phyloP scores from a whole-genome alignment of 257 asterid species.

The Marsdenia floribunda region DNA sequence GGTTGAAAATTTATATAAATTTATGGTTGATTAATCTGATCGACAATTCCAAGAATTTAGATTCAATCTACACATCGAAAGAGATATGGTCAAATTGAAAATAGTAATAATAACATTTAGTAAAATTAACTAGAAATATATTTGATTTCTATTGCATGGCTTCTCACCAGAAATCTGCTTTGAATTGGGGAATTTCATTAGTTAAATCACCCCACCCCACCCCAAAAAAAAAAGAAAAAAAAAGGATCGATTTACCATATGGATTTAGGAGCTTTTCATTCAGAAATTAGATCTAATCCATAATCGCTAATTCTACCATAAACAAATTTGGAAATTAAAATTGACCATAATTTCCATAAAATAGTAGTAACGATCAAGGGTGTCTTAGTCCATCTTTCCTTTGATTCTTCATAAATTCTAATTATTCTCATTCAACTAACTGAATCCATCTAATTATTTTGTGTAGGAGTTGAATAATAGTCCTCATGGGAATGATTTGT shows the following conservation, averaged over 20 bases:
- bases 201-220: too few relatives aligned
- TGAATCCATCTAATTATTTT: too few relatives aligned
- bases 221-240: too few relatives aligned
- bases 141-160: not conserved
- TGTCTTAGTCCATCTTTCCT: not conserved
- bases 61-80: not conserved
- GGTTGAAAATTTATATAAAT: too few relatives aligned
- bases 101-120: not conserved
- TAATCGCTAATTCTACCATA: too few relatives aligned
- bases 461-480: not conserved
- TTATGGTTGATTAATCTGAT: not conserved
- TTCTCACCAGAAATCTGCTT: too few relatives aligned
- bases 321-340: not conserved
- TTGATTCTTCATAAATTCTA: not conserved
- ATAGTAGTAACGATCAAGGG: not conserved
- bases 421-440: too few relatives aligned
- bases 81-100: not conserved
- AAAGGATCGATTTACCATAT: too few relatives aligned
- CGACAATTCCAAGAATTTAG: too few relatives aligned
- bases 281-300: too few relatives aligned
- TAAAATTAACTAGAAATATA: too few relatives aligned
- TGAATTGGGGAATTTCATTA: too few relatives aligned
- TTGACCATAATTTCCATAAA: not conserved
- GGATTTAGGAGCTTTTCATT: not conserved
- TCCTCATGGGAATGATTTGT: not conserved